A percentile compares a stretch with the other conserved stretches of the same genome.
Evolutionary conservation across 164 flowering plant genomes (phyloP).

Genomic region (Stephania cephalantha): DNA sequence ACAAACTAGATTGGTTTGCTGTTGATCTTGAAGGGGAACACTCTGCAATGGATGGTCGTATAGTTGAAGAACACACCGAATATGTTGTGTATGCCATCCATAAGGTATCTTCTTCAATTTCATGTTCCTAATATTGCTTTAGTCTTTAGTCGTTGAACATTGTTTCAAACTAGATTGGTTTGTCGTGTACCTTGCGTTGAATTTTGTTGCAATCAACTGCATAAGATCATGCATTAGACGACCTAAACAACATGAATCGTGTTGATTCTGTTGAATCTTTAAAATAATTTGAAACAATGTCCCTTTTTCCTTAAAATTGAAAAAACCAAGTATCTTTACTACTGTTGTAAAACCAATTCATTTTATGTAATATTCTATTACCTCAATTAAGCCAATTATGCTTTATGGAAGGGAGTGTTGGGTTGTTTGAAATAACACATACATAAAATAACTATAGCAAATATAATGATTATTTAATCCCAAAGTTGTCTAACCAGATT

Average conservation of each 20-base stretch:
- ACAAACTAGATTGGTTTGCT: constrained; percentile 90
- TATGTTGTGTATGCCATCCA: constrained; percentile 94
- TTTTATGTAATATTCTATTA: too few relatives aligned
- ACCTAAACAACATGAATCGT: neutral
- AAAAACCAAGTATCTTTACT: too few relatives aligned
- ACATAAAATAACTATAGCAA: too few relatives aligned
- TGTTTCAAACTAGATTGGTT: too few relatives aligned
- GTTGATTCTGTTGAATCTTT: neutral
- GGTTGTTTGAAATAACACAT: too few relatives aligned
- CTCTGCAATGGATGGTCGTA: constrained; percentile 98
- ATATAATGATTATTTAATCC: too few relatives aligned
- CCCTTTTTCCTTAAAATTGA: neutral
- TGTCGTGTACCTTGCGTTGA: neutral
- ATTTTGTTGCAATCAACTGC: neutral
- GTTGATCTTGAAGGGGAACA: constrained; percentile 99
- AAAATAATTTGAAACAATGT: neutral
- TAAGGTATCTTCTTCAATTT: constrained; percentile 47
- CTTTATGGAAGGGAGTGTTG: too few relatives aligned
- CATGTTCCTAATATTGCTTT: constrained; percentile 1
- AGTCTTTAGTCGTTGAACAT: neutral
- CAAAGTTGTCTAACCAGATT: too few relatives aligned
- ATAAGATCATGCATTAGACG: neutral
- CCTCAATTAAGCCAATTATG: too few relatives aligned
- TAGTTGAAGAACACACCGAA: constrained; percentile 93
- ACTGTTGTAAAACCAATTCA: too few relatives aligned